Evolutionary conservation across 495 filamentous ascomycete species (phyloP), one percentile per base, ranked within the genome.

Genomic region (Endocarpon pusillum): DNA sequence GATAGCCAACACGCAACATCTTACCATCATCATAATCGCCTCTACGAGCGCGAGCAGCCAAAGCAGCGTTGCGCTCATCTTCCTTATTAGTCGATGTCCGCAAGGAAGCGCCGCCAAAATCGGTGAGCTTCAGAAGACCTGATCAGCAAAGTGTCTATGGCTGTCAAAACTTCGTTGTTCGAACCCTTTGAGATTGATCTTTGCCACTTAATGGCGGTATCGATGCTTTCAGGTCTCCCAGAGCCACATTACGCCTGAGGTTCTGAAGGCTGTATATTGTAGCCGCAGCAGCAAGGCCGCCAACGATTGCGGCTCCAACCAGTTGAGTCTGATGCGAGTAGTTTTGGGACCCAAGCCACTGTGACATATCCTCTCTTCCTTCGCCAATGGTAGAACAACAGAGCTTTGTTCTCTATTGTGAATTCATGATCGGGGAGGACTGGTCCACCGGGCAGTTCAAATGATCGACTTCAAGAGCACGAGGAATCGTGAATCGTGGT

Each of bases 11-110:
- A n/a, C n/a, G n/a, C n/a, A n/a, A n/a, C n/a, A n/a, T 17, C 26
- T 21, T 55, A 78, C 75, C 78, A 51, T 94, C 81, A 60, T 94
- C 83, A 48, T 89, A 96, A 54, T 94, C 84, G 19, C 89, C 89
- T 32, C 70, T 63, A 35, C 81, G 75, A 7, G 85, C 89, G 45
- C 83, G 70, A 20, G 69, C 64, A 21, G 87, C 86, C 21, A 96
- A 69, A 21, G 71, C 65, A 23, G 72, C 67, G 55, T 73, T 76
- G 45, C 75, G 69, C 42, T 80, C 66, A 51, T 94, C 84, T 53
- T 94, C 83, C 43, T 76, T 78, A 44, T 58, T 72, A 19, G 64
- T 39, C 46, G 59, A 48, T 35, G 67, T 52, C 40, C 54, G 35
- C 40, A 59, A 46, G n/a, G 68, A 62, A n/a, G 78, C 67, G 3